Evolutionary conservation across 345 rosid species (phyloP), one percentile per base, ranked within the genome.

Genomic region (Melaleuca quinquenervia): DNA sequence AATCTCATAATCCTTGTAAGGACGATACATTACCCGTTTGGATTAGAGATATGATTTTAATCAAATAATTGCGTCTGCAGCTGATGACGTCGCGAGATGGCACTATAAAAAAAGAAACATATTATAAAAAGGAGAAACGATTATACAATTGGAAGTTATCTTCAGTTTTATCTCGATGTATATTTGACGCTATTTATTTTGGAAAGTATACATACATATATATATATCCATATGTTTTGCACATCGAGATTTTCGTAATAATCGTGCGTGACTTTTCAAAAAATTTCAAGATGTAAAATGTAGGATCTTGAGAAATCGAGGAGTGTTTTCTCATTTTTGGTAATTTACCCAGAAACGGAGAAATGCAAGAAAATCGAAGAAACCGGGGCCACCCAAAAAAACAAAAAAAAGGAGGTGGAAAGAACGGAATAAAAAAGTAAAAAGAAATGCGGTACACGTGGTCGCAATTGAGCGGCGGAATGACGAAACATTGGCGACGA

Each of bases 101-200:
- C 8, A 7, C 3, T 52, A 52, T 29, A 62, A 58, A 14, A 14
- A 62, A 62, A 62, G 3, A 21, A 62, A 62, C 6, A 29, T 7
- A 9, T 18, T 14, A 24, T 55, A 55, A 58, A 58, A 58, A 58
- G 0, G 3, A 58, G 32, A 29, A 1, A 7, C 3, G 14, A 14
- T 62, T 29, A 29, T 14, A 62, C 8, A 15, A 3, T 0, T 0
- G 3, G 14, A 8, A 0, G 29, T 2, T 29, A 14, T 62, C 3
- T 62, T 29, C 18, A 62, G 27, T 62, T 6, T 14, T 62, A 14
- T 14, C 10, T 3, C 3, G 5, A 29, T 29, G 0, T 29, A 15
- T 2, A 62, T 62, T 62, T 3, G 6, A 21, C 13, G 8, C 18
- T 0, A 16, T 32, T 70, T 70, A 1, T 70, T 32, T 36, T 32